Percentiles rank a stretch among this genome's conserved stretches.
These are phyloP conservation scores for Phytophthora agathidicida DNA, from an alignment of 352 stramenopile species.

Conservation along the genomic window DNA sequence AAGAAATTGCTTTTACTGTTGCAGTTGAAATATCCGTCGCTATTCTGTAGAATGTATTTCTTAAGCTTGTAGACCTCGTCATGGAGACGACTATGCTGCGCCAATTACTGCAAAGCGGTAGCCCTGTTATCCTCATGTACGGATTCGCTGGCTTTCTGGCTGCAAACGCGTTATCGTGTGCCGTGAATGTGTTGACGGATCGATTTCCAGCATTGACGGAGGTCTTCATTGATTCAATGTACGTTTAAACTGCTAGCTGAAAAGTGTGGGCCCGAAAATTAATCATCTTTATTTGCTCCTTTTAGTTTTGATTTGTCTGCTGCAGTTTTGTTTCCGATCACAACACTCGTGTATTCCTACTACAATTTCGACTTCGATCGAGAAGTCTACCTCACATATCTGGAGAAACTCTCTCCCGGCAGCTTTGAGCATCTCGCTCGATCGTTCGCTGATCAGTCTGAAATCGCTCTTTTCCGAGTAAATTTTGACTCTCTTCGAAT, in stretches of 20 bases:
- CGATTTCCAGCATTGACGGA: not conserved
- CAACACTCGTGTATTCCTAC: slow-evolving; percentile 7
- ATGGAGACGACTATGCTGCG: slow-evolving; percentile 27
- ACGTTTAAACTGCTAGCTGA: too few species aligned
- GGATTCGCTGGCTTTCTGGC: slow-evolving; percentile 20
- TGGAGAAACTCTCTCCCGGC: slow-evolving; percentile 17
- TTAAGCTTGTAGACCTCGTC: slow-evolving; percentile 22
- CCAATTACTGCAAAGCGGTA: slow-evolving; percentile 26
- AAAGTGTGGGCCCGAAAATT: too few species aligned
- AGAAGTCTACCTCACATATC: slow-evolving; percentile 19
- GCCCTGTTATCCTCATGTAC: slow-evolving; percentile 24
- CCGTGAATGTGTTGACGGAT: not conserved
- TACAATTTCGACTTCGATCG: slow-evolving; percentile 34
- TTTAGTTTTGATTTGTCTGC: slow-evolving; percentile 10
- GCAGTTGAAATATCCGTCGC: too few species aligned
- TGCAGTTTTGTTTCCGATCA: slow-evolving; percentile 6
- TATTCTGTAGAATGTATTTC: slow-evolving; percentile 11
- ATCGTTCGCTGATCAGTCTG: slow-evolving; percentile 19
- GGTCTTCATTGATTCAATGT: slow-evolving; percentile 2
- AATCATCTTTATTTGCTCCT: too few species aligned
- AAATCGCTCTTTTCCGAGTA: slow-evolving; percentile 32
- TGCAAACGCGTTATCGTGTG: not conserved
- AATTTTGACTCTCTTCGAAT: slow-evolving; percentile 41
- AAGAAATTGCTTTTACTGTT: too few species aligned
- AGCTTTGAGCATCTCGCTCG: slow-evolving; percentile 37